Evolutionary conservation across 768 basidiomycete genomes (phyloP).

Genomic region (Chlorophyllum brunneum): DNA sequence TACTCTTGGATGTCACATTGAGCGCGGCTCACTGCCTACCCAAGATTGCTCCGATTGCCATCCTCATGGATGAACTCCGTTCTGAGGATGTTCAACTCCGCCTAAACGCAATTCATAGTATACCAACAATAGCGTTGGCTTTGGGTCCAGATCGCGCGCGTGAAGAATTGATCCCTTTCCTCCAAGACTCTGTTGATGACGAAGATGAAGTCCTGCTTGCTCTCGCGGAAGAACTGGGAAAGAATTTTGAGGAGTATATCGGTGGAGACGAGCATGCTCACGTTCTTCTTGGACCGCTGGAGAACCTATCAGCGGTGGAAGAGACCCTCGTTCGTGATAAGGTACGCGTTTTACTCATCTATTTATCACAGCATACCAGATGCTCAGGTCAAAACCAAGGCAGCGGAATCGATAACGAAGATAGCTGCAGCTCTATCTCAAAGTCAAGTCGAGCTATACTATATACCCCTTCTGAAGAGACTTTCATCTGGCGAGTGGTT

Average conservation of each 20-base stretch:
- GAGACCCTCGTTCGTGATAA: conserved; percentile 98
- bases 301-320: conserved; percentile 94
- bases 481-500: conserved; percentile 97
- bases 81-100: conserved; percentile 97
- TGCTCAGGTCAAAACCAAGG: conserved; percentile 43
- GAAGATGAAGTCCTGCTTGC: conserved; percentile 98
- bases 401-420: conserved; percentile 93
- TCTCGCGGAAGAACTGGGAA: conserved; percentile 91
- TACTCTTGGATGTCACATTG: conserved; percentile 16
- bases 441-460: conserved; percentile 80
- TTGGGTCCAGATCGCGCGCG: conserved; percentile 93
- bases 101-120: conserved; percentile 93
- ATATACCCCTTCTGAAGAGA: conserved; percentile 87
- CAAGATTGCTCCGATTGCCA: conserved; percentile 90
- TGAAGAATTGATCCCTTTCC: conserved; percentile 93
- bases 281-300: conserved; percentile 84
- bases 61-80: conserved; percentile 96
- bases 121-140: conserved; percentile 97
- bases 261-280: conserved; percentile 88
- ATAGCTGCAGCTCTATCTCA: conserved; percentile 75
- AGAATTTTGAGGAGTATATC: conserved; percentile 89
- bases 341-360: conserved; percentile 40
- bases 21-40: conserved; percentile 18
- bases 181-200: conserved; percentile 98
- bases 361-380: conserved; percentile 10